Evolutionary conservation across 768 basidiomycete species (phyloP).

Genomic region (Mycena maculata): DNA sequence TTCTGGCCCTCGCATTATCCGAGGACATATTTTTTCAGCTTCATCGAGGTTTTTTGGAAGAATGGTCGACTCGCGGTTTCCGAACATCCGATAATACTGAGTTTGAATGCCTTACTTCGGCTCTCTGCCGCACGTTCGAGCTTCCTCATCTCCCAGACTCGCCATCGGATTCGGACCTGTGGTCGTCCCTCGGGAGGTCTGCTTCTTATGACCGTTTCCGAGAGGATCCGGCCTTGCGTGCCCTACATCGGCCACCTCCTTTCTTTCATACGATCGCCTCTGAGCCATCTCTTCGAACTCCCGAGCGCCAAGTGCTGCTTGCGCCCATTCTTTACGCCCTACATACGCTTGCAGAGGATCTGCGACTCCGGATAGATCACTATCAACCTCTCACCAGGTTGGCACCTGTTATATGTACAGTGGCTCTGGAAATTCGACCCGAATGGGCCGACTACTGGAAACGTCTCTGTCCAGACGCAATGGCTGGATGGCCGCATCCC

Average conservation of each 20-base stretch:
- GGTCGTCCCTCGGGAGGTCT: conserved; percentile 60
- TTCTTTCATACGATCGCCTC: conserved; percentile 32
- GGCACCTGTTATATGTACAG: conserved; percentile 70
- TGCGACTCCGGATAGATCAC: conserved; percentile 67
- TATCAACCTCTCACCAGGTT: conserved; percentile 68
- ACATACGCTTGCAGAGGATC: conserved; percentile 82
- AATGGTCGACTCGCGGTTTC: conserved; percentile 64
- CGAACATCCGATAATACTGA: conserved; percentile 60
- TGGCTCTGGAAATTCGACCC: conserved; percentile 73
- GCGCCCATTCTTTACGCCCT: conserved; percentile 77
- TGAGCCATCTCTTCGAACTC: conserved; percentile 31
- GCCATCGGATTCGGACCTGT: conserved; percentile 47
- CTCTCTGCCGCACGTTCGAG: conserved; percentile 63
- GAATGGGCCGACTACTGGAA: conserved; percentile 97
- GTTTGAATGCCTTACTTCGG: conserved; percentile 65
- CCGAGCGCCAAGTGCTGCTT: conserved; percentile 57
- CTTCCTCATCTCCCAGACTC: conserved; percentile 41
- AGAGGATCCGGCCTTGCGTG: conserved; percentile 69
- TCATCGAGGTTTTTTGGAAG: conserved; percentile 65
- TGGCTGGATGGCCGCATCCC: conserved; percentile 69
- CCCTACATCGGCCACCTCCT: conserved; percentile 49
- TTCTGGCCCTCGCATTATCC: conserved; percentile 72
- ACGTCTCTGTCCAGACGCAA: conserved; percentile 74
- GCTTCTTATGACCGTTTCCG: conserved; percentile 59
- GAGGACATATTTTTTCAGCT: conserved; percentile 65